Conservation (phyloP, 108 stramenopile genomes). For the Fragilaria radians region DNA sequence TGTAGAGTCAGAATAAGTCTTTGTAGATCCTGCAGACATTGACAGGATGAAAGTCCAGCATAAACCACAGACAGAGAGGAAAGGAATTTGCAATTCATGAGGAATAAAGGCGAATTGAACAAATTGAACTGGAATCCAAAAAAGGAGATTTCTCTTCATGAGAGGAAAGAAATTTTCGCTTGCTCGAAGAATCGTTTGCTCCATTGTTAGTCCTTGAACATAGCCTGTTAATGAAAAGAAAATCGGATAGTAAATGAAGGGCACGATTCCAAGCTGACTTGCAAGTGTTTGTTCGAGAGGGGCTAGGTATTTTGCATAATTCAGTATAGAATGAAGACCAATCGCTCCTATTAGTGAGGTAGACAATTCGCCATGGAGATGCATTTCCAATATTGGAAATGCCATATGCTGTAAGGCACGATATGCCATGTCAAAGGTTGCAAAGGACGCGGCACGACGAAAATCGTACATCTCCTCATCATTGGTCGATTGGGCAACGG, state of each 20-base stretch:
- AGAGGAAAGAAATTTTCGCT: conserved; percentile 56
- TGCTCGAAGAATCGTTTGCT: conserved; percentile 36
- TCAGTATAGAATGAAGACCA: not conserved
- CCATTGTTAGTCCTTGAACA: conserved; percentile 39
- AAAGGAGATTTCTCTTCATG: conserved; percentile 65
- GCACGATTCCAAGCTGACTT: conserved; percentile 63
- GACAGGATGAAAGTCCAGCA: conserved; percentile 60
- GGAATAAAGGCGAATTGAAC: conserved; percentile 56
- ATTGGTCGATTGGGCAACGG: conserved; percentile 45
- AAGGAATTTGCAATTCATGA: conserved; percentile 67
- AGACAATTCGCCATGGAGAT: conserved; percentile 50
- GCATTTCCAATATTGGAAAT: conserved; percentile 50
- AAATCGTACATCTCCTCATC: conserved; percentile 37
- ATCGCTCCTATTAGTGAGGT: conserved; percentile 5
- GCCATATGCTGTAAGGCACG: conserved; percentile 49
- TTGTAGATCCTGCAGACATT: conserved; percentile 49
- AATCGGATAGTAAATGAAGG: conserved; percentile 66
- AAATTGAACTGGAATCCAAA: conserved; percentile 75
- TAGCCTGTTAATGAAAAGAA: conserved; percentile 50
- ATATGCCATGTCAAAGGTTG: conserved; percentile 59
- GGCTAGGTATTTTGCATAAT: conserved; percentile 11
- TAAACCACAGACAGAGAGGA: conserved; percentile 48
- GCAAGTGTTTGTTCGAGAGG: conserved; percentile 61
- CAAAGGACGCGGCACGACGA: conserved; percentile 48
- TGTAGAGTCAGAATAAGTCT: too few species aligned